Evolutionary conservation across 202 grass and related monocot genomes (phyloP).

Genomic region (Cymbopogon flexuosus): DNA sequence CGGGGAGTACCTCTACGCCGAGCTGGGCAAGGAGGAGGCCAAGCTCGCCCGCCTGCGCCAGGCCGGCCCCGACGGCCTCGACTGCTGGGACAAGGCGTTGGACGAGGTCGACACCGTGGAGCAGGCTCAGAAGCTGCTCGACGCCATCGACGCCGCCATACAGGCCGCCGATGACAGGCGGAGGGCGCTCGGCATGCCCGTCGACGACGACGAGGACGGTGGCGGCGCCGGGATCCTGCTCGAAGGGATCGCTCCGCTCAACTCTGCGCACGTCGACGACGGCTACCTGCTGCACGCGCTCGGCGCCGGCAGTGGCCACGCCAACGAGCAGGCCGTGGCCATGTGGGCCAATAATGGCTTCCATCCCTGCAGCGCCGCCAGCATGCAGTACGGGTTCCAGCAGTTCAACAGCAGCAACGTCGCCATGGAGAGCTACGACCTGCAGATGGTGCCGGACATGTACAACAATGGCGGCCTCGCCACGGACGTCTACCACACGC

Average conservation of each 20-base stretch:
- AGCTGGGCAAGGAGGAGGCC: constrained; percentile 28
- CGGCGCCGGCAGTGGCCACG: neutral
- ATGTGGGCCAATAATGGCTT: neutral
- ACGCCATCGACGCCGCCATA: constrained; percentile 1
- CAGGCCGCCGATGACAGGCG: neutral
- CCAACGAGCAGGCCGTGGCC: neutral
- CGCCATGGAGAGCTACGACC: neutral
- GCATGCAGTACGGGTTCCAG: neutral
- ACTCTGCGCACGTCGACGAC: neutral
- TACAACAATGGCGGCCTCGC: neutral
- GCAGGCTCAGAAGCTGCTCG: neutral
- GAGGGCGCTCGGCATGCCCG: neutral
- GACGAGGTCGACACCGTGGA: neutral
- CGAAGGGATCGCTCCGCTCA: neutral
- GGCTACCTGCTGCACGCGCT: neutral
- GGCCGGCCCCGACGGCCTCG: constrained; percentile 5
- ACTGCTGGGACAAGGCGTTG: constrained; percentile 20
- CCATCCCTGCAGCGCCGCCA: neutral
- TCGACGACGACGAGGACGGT: neutral
- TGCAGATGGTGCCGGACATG: neutral
- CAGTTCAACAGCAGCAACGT: neutral
- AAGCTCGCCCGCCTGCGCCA: constrained; percentile 25
- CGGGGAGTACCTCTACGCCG: neutral
- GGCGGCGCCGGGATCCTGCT: neutral
- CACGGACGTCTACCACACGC: neutral